Conservation (phyloP, 495 filamentous ascomycete species). For the Amphirosellinia nigrospora region DNA sequence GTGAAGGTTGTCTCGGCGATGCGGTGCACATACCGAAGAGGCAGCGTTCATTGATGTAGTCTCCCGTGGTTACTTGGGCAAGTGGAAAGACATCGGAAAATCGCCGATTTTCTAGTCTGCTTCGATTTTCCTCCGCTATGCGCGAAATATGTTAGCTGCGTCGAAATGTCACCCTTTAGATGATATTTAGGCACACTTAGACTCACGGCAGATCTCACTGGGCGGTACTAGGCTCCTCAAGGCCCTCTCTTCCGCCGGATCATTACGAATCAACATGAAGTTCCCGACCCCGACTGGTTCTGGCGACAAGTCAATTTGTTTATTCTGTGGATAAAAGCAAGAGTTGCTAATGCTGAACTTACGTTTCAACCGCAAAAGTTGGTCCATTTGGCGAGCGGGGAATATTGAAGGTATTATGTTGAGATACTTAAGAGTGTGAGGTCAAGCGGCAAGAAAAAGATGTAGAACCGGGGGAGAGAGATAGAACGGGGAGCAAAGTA, state of each 20-base stretch:
- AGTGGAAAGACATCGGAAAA: background rate
- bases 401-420: background rate
- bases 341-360: background rate
- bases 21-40: conserved; percentile 8
- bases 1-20: background rate
- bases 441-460: too few species aligned
- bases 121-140: conserved; percentile 14
- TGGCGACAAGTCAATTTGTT: background rate
- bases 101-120: background rate
- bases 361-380: background rate
- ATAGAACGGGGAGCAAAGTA: background rate
- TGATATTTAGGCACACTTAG: background rate
- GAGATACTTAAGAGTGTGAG: too few species aligned
- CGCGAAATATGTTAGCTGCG: background rate
- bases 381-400: background rate
- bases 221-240: background rate
- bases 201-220: conserved; percentile 19
- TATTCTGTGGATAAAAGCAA: background rate
- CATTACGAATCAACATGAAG: background rate
- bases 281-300: background rate
- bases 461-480: too few species aligned
- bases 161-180: background rate
- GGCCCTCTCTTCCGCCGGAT: background rate
- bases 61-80: too few species aligned
- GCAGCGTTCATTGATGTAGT: background rate